Base-by-base conservation (phyloP, 2,329 filamentous ascomycete species). In the Magnaporthales sp. region DNA sequence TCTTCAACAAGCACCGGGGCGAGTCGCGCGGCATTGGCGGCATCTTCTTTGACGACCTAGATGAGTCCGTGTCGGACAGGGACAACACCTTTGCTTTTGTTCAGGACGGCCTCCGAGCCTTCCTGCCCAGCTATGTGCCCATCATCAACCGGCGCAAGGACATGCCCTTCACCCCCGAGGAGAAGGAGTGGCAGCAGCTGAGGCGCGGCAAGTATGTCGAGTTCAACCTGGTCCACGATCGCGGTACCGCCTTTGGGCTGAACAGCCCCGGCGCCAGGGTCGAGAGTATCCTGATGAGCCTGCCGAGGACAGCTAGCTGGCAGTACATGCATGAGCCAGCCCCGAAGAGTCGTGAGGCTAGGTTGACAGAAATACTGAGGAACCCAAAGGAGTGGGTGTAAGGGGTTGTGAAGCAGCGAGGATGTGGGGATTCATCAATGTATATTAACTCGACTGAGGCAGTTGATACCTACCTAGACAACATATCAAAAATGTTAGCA, bases 31-130 rank as follows among this genome's bases (percentile, higher is more conserved):
- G 95, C 67, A 81, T 99, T 38, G 95, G 95, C 66, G 95, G 95
- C 66, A 98, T 99, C 78, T 99, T 99, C 86, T 99, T 99, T 74
- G 95, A 99, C 78, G 95, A 99, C 76, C 84, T 99, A 15, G 95
- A 99, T 76, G 91, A 91, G 73, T 85, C 86, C 1, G 91, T 94
- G 73, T 92, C 93, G 68, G 91, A 95, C 73, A 89, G 91, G 72
- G 93, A 98, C 75, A 91, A 93, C 71, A 86, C 93, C 0, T 98
- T 99, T 76, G 87, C 91, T 19, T 98, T 97, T 72, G 86, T 93
- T 66, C 91, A 93, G 74, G 91, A 93, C 74, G 92, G 91, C 73
- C 82, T 97, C 67, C 87, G 88, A 68, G 90, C 93, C 10, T 99
- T 99, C 82, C 77, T 98, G 67, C 95, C 95, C 1, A 90, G 90